Conservation (phyloP, 1,139 yeast species). For the Suhomyces panamericanus region DNA sequence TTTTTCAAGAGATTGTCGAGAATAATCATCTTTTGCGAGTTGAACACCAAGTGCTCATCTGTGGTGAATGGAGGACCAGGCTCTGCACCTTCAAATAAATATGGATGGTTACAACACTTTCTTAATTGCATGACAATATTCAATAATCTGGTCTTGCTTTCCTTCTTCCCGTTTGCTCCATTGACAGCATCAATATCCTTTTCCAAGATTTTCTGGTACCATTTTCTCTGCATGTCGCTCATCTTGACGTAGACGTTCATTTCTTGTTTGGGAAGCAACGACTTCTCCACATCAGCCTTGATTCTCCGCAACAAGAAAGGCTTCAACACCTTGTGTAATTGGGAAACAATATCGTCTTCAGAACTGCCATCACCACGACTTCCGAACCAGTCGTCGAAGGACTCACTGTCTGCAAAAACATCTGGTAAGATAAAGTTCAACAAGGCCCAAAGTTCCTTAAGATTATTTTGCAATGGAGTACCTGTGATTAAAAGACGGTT, state of each 20-base stretch:
- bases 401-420: slow-evolving; percentile 70
- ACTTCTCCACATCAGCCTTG: slow-evolving; percentile 77
- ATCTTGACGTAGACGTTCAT: slow-evolving; percentile 69
- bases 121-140: slow-evolving; percentile 83
- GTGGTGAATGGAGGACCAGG: slow-evolving; percentile 87
- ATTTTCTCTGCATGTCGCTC: slow-evolving; percentile 73
- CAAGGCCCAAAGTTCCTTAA: slow-evolving; percentile 80
- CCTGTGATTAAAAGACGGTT: slow-evolving; percentile 76
- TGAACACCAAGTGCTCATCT: slow-evolving; percentile 74
- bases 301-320: slow-evolving; percentile 76
- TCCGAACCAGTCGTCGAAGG: slow-evolving; percentile 73
- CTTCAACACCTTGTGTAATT: slow-evolving; percentile 81
- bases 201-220: slow-evolving; percentile 75
- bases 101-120: slow-evolving; percentile 83
- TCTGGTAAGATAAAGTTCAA: slow-evolving; percentile 75
- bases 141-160: slow-evolving; percentile 69
- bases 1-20: slow-evolving; percentile 66
- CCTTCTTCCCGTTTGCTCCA: slow-evolving; percentile 75
- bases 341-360: slow-evolving; percentile 62
- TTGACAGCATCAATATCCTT: slow-evolving; percentile 83
- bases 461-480: slow-evolving; percentile 76
- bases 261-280: slow-evolving; percentile 73
- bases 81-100: slow-evolving; percentile 81
- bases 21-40: slow-evolving; percentile 71
- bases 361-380: slow-evolving; percentile 27